Conservation (phyloP, 2,329 filamentous ascomycete genomes). For the Stenocarpella maydis region DNA sequence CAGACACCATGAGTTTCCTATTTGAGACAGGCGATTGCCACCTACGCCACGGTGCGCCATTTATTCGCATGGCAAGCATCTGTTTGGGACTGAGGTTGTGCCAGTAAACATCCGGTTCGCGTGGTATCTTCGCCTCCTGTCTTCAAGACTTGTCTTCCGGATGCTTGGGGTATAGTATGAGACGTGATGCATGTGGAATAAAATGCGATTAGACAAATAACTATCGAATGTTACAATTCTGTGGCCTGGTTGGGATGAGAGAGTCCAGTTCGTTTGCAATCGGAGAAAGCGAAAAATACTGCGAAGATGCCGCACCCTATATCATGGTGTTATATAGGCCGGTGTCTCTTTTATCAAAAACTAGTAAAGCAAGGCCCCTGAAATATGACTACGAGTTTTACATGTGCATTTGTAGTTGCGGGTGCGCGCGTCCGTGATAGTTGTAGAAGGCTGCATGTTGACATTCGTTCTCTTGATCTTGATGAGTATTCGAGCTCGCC, state of each 20-base stretch:
- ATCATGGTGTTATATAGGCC: background rate
- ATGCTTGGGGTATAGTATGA: background rate
- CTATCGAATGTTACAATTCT: background rate
- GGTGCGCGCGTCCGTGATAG: background rate
- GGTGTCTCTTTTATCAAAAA: background rate
- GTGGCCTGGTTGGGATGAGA: too few relatives aligned
- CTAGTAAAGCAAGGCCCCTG: too few relatives aligned
- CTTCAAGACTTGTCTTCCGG: background rate
- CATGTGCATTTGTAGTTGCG: background rate
- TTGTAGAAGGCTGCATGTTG: background rate
- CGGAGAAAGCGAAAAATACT: background rate
- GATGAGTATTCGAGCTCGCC: background rate
- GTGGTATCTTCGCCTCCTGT: background rate
- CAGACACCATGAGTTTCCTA: background rate
- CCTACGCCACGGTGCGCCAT: background rate
- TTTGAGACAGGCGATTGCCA: background rate
- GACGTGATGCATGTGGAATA: background rate
- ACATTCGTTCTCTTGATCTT: background rate
- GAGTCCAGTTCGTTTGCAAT: background rate
- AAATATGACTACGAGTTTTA: background rate
- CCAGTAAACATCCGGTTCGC: background rate
- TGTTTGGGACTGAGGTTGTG: background rate
- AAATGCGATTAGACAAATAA: background rate
- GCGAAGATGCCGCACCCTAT: background rate
- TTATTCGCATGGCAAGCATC: background rate